Evolutionary conservation across 1,284 basidiomycete genomes (phyloP), one percentile per base, ranked within the genome.

Genomic region (Ganoderma lingzhi): DNA sequence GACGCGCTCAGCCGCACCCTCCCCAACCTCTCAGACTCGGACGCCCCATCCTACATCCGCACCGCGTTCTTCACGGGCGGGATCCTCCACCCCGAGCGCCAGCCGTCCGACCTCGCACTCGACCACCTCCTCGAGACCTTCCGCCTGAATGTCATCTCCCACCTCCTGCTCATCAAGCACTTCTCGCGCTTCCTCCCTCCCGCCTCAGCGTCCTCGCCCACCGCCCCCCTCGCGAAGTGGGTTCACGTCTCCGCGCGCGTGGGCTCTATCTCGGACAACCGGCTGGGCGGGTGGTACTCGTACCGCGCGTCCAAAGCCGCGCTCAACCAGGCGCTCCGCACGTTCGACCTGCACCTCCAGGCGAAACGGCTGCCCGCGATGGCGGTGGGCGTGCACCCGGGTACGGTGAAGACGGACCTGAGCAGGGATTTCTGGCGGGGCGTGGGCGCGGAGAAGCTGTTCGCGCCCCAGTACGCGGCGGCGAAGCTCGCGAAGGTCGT

Each of bases 221-320:
- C 19, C n/a, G 56, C 64, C 2, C 55, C 67, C n/a, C 82, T 82
- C 10, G 78, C 87, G 23, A 88, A 87, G 74, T 90, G 88, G 88
- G 86, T 88, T 17, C 88, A 90, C 76, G 78, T 91, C 71, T 85
- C 86, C 12, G 90, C 90, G 5, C 86, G 88, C 53, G 87, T 91
- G 12, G 90, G 90, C 41, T 89, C 87, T 58, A 86, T 91, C 69
- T 83, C 82, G 19, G 90, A 92, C 76, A 92, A 92, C 77, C 78
- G 79, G 42, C 83, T 83, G 62, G 90, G 90, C 8, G 90, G 88
- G 39, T 93, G 92, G 92, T 93, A 91, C 78, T 90, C 88, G 35
- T 93, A 93, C 78, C 86, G 92, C 56, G 84, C 90, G 66, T 92
- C 90, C 66, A 94, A 94, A 78, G 88, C 92, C 0, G 92, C 92